Evolutionary conservation across 2,329 filamentous ascomycete species (phyloP), one percentile per base, ranked within the genome.

Genomic region (Cadophora malorum): DNA sequence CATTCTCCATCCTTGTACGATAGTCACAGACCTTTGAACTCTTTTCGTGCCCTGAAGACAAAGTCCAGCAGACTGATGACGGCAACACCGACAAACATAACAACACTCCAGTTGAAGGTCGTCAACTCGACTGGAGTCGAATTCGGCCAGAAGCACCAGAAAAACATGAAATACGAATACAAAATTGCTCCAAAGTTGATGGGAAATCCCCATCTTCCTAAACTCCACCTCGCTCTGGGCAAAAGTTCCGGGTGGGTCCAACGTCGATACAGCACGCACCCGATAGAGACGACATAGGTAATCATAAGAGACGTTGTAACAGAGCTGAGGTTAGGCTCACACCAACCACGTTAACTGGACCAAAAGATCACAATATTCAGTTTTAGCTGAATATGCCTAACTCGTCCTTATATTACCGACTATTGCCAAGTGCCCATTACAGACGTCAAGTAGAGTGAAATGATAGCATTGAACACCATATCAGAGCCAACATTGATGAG

Each of bases 71-170:
- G 19, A 16, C 50, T 53, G 14, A 53, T 31, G 3, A 53, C 12
- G 3, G 25, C 50, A 31, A 53, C 50, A 53, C 50, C 50, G 10
- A 53, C 25, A 19, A 53, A 53, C 50, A 53, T 53, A 19, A 53
- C 50, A 6, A 53, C 9, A 53, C 50, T 31, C 50, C 25, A 53
- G 19, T 53, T 53, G 25, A 53, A 55, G 33, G 14, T 8, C 16
- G 4, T 19, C n/a, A 49, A 21, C 3, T 49, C 45, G 21, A 49
- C 45, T 9, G 45, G 45, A 5, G 45, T 49, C 6, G 45, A 49
- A 19, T 78, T 73, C 0, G 84, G 84, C 77, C 83, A 85, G 69
- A 84, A 83, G 53, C 79, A 79, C 72, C 85, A 83, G 72, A 85
- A 79, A 67, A 83, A 80, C 19, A 81, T 78, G 52, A 83, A 78